Percentiles rank a stretch among this genome's conserved stretches.
Conservation (phyloP, 2,329 filamentous ascomycete genomes). For the Fusarium agapanthi region DNA sequence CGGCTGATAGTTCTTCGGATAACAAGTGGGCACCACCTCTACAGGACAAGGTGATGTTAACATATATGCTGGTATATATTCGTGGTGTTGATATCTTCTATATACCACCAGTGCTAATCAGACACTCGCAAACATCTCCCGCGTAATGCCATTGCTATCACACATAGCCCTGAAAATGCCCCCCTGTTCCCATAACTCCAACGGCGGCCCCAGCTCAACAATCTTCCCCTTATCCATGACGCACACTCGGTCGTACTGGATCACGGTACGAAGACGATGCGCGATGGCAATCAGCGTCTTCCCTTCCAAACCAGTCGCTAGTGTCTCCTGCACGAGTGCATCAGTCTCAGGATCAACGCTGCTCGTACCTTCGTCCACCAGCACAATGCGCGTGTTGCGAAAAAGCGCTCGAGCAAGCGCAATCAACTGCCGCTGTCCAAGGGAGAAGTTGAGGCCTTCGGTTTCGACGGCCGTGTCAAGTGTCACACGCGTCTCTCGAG, state of each 20-base stretch:
- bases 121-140: background rate
- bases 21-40: background rate
- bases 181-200: background rate
- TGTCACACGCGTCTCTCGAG: background rate
- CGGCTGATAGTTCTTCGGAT: background rate
- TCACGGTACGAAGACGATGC: background rate
- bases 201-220: background rate
- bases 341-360: background rate
- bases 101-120: background rate
- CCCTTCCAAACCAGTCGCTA: background rate
- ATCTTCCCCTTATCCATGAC: background rate
- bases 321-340: background rate
- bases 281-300: background rate
- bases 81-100: rapidly evolving
- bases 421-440: background rate
- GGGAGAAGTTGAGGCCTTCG: background rate
- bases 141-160: background rate
- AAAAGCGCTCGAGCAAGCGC: background rate
- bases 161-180: background rate
- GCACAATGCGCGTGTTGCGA: background rate
- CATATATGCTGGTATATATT: rapidly evolving
- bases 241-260: background rate
- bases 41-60: background rate
- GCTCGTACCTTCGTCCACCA: background rate
- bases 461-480: background rate